Base-by-base conservation (phyloP, 2,329 filamentous ascomycete genomes). In the Arthroderma sp. region DNA sequence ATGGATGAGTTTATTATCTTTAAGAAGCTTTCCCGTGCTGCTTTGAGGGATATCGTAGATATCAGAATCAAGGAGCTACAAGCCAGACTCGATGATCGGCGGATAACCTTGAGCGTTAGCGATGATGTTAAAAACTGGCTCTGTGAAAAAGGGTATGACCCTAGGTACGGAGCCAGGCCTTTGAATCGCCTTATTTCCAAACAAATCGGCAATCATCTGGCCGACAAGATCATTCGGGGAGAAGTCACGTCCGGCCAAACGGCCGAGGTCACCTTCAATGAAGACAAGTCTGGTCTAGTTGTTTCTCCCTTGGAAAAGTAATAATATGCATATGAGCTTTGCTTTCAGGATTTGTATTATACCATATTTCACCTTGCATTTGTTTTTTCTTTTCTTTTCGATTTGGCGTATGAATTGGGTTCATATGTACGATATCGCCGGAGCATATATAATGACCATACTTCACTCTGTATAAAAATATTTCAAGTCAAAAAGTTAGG, bases 1-100 rank as follows among this genome's bases (percentile, higher is more conserved):
- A 86, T 96, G 50, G 89, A 96, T 64, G 89, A 93, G 49, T 95
- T 96, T 68, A 95, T 96, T 61, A 70, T 96, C 58, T 96, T 96
- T 73, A 89, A 88, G 66, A 78, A 89, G 6, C 75, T 96, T 2
- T 85, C 86, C 1, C 74, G 74, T 29, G 70, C 73, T 11, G 88
- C 89, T 10, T 74, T 96, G 46, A 75, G 86, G 29, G 88, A 94
- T 58, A 96, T 96, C 51, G 87, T 95, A 40, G 86, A 96, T 57
- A 95, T 96, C 51, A 78, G 91, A 30, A 72, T 96, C 40, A 76
- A 73, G 49, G 91, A 96, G 66, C 71, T 96, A 5, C 88, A 95
- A 63, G 68, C 69, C 43, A 78, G 87, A 36, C 77, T 96, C 1
- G 82, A 91, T 50, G 88, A 95, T 56, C 78, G 86, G 42, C 78